phyloP scores from a whole-genome alignment of 2,329 filamentous ascomycete species.

The Didymella lethalis region DNA sequence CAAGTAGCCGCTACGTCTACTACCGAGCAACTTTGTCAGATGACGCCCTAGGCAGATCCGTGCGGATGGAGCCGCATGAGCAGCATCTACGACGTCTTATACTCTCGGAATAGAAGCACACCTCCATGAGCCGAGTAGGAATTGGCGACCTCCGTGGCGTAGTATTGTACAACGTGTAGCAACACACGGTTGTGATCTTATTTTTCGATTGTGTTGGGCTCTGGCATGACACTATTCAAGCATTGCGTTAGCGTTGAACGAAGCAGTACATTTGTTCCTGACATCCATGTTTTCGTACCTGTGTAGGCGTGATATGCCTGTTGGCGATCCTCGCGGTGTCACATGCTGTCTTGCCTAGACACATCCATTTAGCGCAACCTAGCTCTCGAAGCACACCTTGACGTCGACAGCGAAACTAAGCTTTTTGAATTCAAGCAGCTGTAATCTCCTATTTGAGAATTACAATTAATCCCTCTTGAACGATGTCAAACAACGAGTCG shows the following conservation, averaged over 20 bases:
- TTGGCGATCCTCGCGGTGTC: slow-evolving; percentile 4
- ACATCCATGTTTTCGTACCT: not conserved
- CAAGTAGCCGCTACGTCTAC: slow-evolving; percentile 45
- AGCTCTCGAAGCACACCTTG: not conserved
- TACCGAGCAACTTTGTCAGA: slow-evolving; percentile 23
- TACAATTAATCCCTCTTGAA: not conserved
- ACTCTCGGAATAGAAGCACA: slow-evolving; percentile 7
- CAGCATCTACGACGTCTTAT: slow-evolving; percentile 17
- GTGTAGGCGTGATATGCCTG: not conserved
- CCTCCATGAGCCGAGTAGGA: not conserved
- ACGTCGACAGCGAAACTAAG: not conserved
- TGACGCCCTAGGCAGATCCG: slow-evolving; percentile 15
- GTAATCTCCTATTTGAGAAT: not conserved
- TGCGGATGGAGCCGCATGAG: slow-evolving; percentile 17
- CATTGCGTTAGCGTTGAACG: slow-evolving; percentile 7
- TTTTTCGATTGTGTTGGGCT: slow-evolving; percentile 10
- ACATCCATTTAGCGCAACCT: not conserved
- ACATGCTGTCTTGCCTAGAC: slow-evolving; percentile 8
- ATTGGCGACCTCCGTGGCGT: not conserved
- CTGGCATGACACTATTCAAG: slow-evolving; percentile 7
- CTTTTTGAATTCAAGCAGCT: not conserved
- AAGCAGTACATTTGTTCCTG: not conserved
- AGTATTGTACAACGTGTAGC: slow-evolving; percentile 4
- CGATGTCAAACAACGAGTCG: slow-evolving; percentile 33
- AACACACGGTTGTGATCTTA: slow-evolving; percentile 8